phyloP scores from a whole-genome alignment of 306 rosid species.

The Castanea crenata region DNA sequence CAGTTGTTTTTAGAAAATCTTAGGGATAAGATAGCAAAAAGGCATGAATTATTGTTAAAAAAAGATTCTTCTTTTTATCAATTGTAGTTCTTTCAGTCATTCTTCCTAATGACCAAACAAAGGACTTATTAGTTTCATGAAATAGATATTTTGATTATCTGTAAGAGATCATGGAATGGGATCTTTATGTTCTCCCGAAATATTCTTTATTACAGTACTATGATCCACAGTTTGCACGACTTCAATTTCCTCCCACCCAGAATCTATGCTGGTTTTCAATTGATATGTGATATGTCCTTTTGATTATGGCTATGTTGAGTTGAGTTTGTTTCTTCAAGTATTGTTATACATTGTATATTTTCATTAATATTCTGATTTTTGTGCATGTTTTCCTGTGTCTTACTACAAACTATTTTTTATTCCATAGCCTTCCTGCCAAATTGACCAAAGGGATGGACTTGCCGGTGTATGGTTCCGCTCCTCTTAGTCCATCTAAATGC shows the following conservation, averaged over 20 bases:
- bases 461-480: constrained; percentile 52
- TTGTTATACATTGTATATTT: background rate
- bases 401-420: background rate
- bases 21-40: background rate
- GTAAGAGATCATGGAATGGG: no score
- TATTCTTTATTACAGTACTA: no score
- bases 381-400: background rate
- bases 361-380: background rate
- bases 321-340: background rate
- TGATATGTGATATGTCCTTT: no score
- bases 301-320: background rate
- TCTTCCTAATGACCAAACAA: no score
- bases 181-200: no score
- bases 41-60: background rate
- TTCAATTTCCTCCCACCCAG: no score
- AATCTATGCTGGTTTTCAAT: no score
- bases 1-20: background rate
- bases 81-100: no score
- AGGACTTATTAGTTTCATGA: no score
- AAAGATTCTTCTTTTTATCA: no score
- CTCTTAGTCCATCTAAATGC: constrained; percentile 31
- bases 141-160: no score
- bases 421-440: constrained; percentile 66
- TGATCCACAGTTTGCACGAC: no score
- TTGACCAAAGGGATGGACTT: constrained; percentile 47